Evolutionary conservation across 208 protist genomes (phyloP).

Genomic region (Leishmania amazonensis): DNA sequence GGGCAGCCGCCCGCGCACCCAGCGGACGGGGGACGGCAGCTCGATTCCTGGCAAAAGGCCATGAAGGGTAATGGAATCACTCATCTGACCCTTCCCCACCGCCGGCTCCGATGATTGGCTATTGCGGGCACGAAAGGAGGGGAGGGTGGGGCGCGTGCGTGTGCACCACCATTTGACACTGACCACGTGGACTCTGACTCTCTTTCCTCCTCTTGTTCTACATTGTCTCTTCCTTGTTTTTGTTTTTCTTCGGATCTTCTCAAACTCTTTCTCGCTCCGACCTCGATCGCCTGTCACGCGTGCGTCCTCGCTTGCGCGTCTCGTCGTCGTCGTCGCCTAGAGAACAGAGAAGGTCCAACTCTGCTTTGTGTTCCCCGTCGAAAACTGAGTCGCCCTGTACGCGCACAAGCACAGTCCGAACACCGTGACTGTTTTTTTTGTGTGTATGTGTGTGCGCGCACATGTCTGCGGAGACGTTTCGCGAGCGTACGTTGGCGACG

Average conservation of each 20-base stretch:
- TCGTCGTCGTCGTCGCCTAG: not conserved
- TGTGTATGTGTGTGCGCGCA: too few relatives aligned
- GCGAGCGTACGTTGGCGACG: conserved; percentile 83
- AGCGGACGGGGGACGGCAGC: not conserved
- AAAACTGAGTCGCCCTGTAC: not conserved
- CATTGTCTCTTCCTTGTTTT: not conserved
- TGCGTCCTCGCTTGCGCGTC: too few relatives aligned
- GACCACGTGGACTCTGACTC: not conserved
- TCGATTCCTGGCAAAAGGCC: not conserved
- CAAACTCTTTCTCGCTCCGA: not conserved
- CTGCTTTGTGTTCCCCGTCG: not conserved
- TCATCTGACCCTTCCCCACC: not conserved
- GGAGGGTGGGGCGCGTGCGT: too few relatives aligned
- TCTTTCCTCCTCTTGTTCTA: not conserved
- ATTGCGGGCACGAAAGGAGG: not conserved
- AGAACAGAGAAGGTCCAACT: not conserved
- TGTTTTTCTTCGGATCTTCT: not conserved
- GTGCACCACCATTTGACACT: not conserved
- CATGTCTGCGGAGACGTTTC: conserved; percentile 62
- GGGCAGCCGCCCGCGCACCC: not conserved
- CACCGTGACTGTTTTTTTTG: not conserved
- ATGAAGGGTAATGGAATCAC: not conserved
- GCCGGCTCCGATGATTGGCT: not conserved
- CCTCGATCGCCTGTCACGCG: not conserved
- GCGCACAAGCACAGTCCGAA: not conserved